These are phyloP conservation scores for Nyctanthes arbortristis DNA, from an alignment of 257 asterid genomes.

Conservation along the genomic window DNA sequence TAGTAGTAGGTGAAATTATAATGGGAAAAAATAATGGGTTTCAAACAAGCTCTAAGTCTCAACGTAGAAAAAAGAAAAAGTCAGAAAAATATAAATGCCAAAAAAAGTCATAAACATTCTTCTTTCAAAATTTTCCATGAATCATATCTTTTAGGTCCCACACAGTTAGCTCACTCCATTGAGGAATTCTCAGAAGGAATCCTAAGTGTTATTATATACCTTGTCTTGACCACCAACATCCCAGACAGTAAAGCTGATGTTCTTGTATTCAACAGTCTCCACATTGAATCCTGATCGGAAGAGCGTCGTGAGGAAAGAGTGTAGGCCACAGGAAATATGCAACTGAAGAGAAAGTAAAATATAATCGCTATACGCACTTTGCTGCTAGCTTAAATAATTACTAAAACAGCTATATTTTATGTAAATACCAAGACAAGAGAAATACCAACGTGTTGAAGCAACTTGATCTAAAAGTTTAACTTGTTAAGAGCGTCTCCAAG, in stretches of 20 bases:
- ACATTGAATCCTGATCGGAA: conserved; percentile 36
- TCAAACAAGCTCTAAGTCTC: too few relatives aligned
- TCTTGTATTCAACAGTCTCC: conserved; percentile 41
- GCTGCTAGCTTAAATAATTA: background rate
- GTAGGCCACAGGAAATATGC: too few relatives aligned
- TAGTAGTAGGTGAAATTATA: too few relatives aligned
- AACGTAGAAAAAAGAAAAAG: too few relatives aligned
- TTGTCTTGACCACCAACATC: conserved; percentile 50
- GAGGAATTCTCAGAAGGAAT: background rate
- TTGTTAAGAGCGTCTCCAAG: too few relatives aligned
- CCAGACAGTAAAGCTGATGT: conserved; percentile 46
- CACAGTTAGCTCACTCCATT: background rate
- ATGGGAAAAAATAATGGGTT: too few relatives aligned
- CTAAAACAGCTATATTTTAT: background rate
- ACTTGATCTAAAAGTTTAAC: too few relatives aligned
- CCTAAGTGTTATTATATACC: conserved; percentile 18
- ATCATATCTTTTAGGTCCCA: background rate
- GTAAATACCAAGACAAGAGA: too few relatives aligned
- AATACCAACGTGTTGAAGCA: too few relatives aligned
- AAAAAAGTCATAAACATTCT: too few relatives aligned
- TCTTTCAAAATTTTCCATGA: background rate
- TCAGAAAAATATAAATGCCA: too few relatives aligned
- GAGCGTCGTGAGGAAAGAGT: too few relatives aligned
- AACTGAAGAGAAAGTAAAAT: background rate
- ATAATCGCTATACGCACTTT: background rate